Conservation (phyloP, 495 filamentous ascomycete species). For the Aspergillus bertholletiae region DNA sequence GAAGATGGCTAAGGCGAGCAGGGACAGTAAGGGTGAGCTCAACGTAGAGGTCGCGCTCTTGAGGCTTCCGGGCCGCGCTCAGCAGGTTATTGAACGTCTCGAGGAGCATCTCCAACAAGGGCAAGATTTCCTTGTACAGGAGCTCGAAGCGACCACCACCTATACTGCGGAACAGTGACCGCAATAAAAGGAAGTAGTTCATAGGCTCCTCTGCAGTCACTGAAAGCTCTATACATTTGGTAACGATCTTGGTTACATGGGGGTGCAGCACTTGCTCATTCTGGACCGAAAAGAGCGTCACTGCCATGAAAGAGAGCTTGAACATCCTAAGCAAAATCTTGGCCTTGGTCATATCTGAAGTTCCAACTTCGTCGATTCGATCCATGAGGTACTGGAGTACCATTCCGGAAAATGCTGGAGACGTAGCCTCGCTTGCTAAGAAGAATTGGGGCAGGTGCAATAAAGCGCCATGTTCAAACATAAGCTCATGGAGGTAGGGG, state of each 20-base stretch:
- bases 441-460: constrained; percentile 98
- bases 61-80: constrained; percentile 79
- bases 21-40: constrained; percentile 96
- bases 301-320: constrained; percentile 99
- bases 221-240: constrained; percentile 91
- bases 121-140: constrained; percentile 95
- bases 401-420: constrained; percentile 97
- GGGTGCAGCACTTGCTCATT: constrained; percentile 95
- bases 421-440: constrained; percentile 94
- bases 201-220: constrained; percentile 95
- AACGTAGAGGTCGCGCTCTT: constrained; percentile 93
- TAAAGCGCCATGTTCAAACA: constrained; percentile 92
- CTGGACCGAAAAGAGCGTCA: constrained; percentile 88
- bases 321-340: constrained; percentile 92
- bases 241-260: constrained; percentile 94
- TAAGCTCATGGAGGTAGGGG: constrained; percentile 92
- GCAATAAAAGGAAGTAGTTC: constrained; percentile 95
- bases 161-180: constrained; percentile 92
- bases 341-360: constrained; percentile 81
- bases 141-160: constrained; percentile 97
- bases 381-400: constrained; percentile 95
- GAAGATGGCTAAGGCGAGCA: constrained; percentile 86
- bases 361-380: constrained; percentile 90
- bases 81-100: constrained; percentile 95
- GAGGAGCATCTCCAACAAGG: constrained; percentile 92